Evolutionary conservation across 1,139 yeast species (phyloP), one percentile per base, ranked within the genome.

Genomic region (Geotrichum reessii): DNA sequence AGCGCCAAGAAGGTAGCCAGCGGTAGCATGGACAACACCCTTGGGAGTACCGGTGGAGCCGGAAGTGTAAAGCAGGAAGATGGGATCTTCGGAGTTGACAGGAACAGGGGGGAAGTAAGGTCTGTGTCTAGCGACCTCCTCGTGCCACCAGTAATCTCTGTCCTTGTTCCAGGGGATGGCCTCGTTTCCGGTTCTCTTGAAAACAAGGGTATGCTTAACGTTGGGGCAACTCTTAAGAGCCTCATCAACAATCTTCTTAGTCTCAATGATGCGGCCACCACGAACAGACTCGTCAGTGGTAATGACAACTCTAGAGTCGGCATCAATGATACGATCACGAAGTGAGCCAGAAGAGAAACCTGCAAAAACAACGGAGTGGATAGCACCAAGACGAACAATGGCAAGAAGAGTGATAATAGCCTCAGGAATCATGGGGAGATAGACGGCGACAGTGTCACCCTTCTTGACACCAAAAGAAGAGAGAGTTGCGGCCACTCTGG

Each of bases 381-480:
- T 77, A 2, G 95, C 95, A 63, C 95, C 95, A 63, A 87, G 79
- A 74, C 95, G 80, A 24, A 80, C 79, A 70, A 87, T 85, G 27
- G 95, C 93, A 74, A 87, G 75, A 63, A 87, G 74, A 1, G 95
- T 81, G 50, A 86, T 79, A 62, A 87, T 67, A 1, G 93, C 92
- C 73, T 87, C 91, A 31, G 95, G 93, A 63, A 86, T 85, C 95
- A 87, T 87, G 64, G 95, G 95, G 72, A 87, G 78, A 72, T 87
- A 87, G 53, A 87, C 92, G 2, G 95, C 95, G 50, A 87, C 93
- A 6, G 92, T 84, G 69, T 87, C 95, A 63, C 93, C 93, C 73
- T 87, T 87, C 67, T 80, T 79, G 62, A 87, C 92, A 33, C 92
- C 92, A 69, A 84, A 74, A 58, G 85, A 79, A 31, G 52, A 47